A percentile compares a stretch with the other conserved stretches of the same genome.
phyloP scores from a whole-genome alignment of 306 rosid species.

The Pyrus pyrifolia region DNA sequence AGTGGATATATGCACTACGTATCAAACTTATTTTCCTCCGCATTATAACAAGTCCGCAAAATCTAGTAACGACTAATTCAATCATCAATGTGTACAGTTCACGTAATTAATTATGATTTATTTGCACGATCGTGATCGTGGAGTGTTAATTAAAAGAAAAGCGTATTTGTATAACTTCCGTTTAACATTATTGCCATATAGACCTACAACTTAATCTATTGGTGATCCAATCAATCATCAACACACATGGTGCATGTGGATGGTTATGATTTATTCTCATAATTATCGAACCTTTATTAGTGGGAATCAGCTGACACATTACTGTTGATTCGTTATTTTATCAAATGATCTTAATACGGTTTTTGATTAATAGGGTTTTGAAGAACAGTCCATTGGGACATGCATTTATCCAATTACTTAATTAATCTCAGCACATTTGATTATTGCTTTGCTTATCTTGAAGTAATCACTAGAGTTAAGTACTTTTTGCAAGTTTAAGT shows the following conservation, averaged over 20 bases:
- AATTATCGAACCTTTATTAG: background rate
- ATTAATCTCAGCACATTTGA: background rate
- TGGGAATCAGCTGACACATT: background rate
- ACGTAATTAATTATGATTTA: background rate
- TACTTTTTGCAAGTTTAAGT: background rate
- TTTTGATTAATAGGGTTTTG: background rate
- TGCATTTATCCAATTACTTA: background rate
- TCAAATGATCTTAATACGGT: background rate
- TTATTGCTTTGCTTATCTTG: background rate
- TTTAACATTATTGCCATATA: background rate
- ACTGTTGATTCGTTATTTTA: background rate
- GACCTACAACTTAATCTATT: constrained; percentile 16
- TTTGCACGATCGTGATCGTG: background rate
- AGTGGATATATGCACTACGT: too few relatives aligned
- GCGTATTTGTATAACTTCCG: background rate
- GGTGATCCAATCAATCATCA: constrained; percentile 16
- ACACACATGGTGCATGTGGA: background rate
- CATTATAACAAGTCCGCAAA: background rate
- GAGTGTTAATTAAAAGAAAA: background rate
- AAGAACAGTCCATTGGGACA: background rate
- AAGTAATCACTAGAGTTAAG: constrained; percentile 3
- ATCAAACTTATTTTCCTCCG: background rate
- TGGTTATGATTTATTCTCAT: background rate
- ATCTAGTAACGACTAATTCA: background rate
- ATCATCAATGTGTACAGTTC: background rate